A percentile compares a stretch with the other conserved stretches of the same genome.
These are phyloP conservation scores for Piper longum DNA, from an alignment of 164 flowering plant species.

Conservation along the genomic window DNA sequence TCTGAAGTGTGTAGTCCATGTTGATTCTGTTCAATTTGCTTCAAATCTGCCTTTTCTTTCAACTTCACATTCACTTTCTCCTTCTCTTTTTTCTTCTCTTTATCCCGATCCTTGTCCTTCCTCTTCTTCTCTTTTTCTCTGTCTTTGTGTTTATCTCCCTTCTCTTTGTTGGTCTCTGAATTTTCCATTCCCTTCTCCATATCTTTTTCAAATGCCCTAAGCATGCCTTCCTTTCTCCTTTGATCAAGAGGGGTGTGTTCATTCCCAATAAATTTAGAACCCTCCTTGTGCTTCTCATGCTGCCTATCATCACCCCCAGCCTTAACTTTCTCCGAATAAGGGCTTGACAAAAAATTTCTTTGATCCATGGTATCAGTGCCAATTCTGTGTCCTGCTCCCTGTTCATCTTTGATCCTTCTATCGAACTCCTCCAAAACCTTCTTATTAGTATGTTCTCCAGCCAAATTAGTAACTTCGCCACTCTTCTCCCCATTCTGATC, in stretches of 20 bases:
- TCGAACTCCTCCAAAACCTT: constrained; percentile 35
- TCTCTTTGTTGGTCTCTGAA: constrained; percentile 18
- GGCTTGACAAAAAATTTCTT: constrained; percentile 14
- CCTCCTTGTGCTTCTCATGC: constrained; percentile 12
- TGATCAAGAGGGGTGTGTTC: constrained; percentile 13
- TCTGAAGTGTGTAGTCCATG: constrained; percentile 17
- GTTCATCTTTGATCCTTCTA: constrained; percentile 17
- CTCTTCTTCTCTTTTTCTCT: constrained; percentile 13
- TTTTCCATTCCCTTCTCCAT: constrained; percentile 11
- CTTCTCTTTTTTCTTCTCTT: constrained; percentile 29
- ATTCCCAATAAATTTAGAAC: constrained; percentile 12
- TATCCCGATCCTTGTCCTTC: constrained; percentile 14
- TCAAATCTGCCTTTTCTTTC: constrained; percentile 21
- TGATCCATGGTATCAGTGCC: constrained; percentile 21
- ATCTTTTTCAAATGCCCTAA: background rate
- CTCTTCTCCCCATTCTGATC: constrained; percentile 10
- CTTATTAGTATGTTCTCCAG: constrained; percentile 18
- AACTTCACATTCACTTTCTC: constrained; percentile 27
- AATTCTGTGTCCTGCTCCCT: constrained; percentile 21
- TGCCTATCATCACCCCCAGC: constrained; percentile 19
- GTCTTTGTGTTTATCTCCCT: constrained; percentile 20
- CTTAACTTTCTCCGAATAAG: constrained; percentile 19
- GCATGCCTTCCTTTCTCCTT: constrained; percentile 16
- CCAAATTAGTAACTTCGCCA: constrained; percentile 4
- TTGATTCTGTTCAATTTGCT: constrained; percentile 21